Percentiles rank a stretch among this genome's conserved stretches.
These are phyloP conservation scores for Trichomonas vaginalis DNA, from an alignment of 208 protist species.

Conservation along the genomic window DNA sequence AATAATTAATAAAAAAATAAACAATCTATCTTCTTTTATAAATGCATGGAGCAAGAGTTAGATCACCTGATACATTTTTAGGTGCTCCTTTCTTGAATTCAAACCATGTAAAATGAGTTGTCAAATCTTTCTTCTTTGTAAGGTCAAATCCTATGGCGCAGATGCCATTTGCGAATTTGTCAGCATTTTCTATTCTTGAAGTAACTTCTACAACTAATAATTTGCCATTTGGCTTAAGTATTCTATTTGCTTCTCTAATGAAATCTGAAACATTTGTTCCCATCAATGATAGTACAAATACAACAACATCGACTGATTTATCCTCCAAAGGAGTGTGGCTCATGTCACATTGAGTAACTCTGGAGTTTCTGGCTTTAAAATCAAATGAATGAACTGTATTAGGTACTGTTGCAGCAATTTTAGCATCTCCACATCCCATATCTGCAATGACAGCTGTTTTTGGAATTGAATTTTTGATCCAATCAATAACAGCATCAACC, in stretches of 20 bases:
- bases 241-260: slow-evolving; percentile 28
- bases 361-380: slow-evolving; percentile 22
- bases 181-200: slow-evolving; percentile 24
- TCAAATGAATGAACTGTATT: slow-evolving; percentile 33
- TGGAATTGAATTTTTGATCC: background rate
- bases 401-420: slow-evolving; percentile 16
- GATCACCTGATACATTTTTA: background rate
- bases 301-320: slow-evolving; percentile 23
- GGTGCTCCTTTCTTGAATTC: background rate
- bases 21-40: background rate
- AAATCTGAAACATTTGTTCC: slow-evolving; percentile 32
- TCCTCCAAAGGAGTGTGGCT: slow-evolving; percentile 23
- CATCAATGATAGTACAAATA: slow-evolving; percentile 38
- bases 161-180: slow-evolving; percentile 13
- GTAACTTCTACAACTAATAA: slow-evolving; percentile 29
- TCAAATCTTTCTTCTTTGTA: background rate
- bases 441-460: slow-evolving; percentile 15
- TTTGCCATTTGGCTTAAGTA: slow-evolving; percentile 25
- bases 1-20: too few relatives aligned
- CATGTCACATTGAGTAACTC: slow-evolving; percentile 31
- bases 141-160: background rate
- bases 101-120: background rate
- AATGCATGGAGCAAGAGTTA: background rate
- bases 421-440: slow-evolving; percentile 34
- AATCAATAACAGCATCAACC: slow-evolving; percentile 25